These are phyloP conservation scores for Sisymbrium altissimum DNA, from an alignment of 345 rosid genomes.

Conservation along the genomic window DNA sequence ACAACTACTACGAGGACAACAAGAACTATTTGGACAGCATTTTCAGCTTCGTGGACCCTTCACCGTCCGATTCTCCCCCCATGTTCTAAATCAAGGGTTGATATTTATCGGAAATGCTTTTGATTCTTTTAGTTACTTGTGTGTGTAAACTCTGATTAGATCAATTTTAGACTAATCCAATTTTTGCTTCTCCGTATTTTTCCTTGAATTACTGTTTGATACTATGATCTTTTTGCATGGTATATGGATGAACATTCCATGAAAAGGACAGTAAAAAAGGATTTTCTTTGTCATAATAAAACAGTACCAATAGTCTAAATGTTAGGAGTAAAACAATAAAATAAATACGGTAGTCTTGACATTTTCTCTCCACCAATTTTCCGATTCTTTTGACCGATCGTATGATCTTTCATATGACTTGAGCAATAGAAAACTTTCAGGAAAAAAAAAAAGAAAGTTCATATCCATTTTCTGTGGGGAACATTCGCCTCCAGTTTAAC, in stretches of 20 bases:
- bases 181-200: not conserved
- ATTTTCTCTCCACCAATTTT: too few relatives aligned
- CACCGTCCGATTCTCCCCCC: constrained; percentile 62
- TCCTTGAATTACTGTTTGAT: not conserved
- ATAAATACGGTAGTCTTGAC: too few relatives aligned
- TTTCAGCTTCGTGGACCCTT: constrained; percentile 81
- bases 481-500: too few relatives aligned
- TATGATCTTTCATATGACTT: not conserved
- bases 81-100: constrained; percentile 29
- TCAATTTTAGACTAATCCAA: not conserved
- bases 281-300: not conserved
- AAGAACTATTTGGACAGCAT: constrained; percentile 90
- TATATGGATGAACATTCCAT: constrained; percentile 3
- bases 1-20: constrained; percentile 63
- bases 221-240: not conserved
- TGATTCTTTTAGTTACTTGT: not conserved
- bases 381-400: not conserved
- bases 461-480: not conserved
- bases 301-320: not conserved
- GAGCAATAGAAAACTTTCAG: not conserved
- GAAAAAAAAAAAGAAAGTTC: not conserved
- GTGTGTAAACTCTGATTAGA: not conserved
- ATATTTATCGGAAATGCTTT: constrained; percentile 13
- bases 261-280: not conserved
- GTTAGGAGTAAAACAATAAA: too few relatives aligned